phyloP scores from a whole-genome alignment of 2,329 filamentous ascomycete species.

The Monilinia fructicola region DNA sequence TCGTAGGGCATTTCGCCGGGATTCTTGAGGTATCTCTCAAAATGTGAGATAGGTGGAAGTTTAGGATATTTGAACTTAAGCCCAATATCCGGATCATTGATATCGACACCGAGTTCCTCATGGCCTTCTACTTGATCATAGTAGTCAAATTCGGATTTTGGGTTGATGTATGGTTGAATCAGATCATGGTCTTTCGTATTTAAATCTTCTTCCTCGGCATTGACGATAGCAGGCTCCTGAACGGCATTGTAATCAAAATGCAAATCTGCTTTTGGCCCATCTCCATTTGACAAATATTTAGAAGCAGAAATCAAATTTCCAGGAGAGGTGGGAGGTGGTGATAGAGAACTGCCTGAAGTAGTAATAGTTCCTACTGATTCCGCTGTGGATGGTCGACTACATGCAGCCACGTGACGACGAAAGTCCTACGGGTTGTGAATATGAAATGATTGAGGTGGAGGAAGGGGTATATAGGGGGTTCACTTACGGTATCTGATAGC shows the following conservation, averaged over 20 bases:
- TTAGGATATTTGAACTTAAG: slow-evolving; percentile 32
- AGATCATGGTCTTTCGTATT: background rate
- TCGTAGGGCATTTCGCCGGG: slow-evolving; percentile 34
- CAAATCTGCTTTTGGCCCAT: slow-evolving; percentile 22
- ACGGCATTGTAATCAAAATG: slow-evolving; percentile 22
- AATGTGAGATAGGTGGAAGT: slow-evolving; percentile 30
- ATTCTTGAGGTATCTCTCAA: slow-evolving; percentile 35
- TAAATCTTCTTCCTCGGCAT: slow-evolving; percentile 21
- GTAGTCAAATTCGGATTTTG: slow-evolving; percentile 30
- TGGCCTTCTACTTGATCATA: slow-evolving; percentile 33
- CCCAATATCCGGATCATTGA: slow-evolving; percentile 20
- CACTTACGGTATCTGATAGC: slow-evolving; percentile 24
- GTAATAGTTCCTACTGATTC: slow-evolving; percentile 26
- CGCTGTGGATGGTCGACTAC: slow-evolving; percentile 30
- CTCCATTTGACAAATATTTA: slow-evolving; percentile 20
- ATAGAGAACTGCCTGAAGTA: slow-evolving; percentile 31
- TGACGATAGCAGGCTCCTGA: slow-evolving; percentile 22
- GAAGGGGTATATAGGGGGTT: background rate
- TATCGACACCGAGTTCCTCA: slow-evolving; percentile 20
- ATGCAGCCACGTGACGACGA: slow-evolving; percentile 37
- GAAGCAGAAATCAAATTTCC: slow-evolving; percentile 10
- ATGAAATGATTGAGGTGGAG: slow-evolving; percentile 12
- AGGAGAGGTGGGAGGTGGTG: slow-evolving; percentile 30
- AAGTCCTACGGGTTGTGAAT: slow-evolving; percentile 37
- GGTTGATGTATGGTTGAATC: slow-evolving; percentile 30